Percentiles rank a stretch among this genome's conserved stretches.
phyloP scores from a whole-genome alignment of 1,284 basidiomycete genomes.

The Ceratorhiza oryzae-sativae region DNA sequence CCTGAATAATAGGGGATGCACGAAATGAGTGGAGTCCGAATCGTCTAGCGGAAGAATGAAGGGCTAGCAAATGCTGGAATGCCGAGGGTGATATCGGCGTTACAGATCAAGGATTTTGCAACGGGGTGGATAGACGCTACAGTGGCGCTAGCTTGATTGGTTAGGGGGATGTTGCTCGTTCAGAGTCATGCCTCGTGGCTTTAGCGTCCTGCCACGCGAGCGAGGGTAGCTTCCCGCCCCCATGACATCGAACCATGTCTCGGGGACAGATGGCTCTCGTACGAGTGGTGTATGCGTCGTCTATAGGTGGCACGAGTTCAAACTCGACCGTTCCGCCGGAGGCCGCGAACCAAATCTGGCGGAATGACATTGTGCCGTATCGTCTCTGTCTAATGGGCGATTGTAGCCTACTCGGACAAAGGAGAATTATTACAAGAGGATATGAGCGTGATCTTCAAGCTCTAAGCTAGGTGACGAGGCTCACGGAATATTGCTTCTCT shows the following conservation, averaged over 20 bases:
- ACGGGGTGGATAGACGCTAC: conserved; percentile 2
- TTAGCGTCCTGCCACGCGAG: conserved; percentile 40
- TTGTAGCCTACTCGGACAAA: conserved; percentile 26
- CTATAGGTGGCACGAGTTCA: conserved; percentile 21
- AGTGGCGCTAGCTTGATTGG: conserved; percentile 18
- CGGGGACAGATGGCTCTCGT: conserved; percentile 25
- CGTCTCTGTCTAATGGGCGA: conserved; percentile 13
- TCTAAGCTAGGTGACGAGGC: conserved; percentile 30
- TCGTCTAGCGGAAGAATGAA: neutral
- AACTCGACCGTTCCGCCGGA: conserved; percentile 4
- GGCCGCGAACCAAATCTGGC: conserved; percentile 14
- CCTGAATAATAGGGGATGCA: neutral
- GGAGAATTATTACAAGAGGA: conserved; percentile 13
- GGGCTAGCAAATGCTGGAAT: conserved; percentile 8
- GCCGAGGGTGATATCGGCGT: conserved; percentile 12
- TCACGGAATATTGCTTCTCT: conserved; percentile 14
- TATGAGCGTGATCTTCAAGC: conserved; percentile 35
- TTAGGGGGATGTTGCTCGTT: conserved; percentile 21
- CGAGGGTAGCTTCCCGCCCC: conserved; percentile 11
- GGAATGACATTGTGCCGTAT: conserved; percentile 35
- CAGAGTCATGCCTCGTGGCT: conserved; percentile 38
- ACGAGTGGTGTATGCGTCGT: conserved; percentile 26
- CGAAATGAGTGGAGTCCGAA: conserved; percentile 10
- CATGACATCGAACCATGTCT: conserved; percentile 32
- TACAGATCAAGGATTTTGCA: conserved; percentile 35